Conservation (phyloP, 2,329 filamentous ascomycete genomes). For the Ascochyta clinopodiicola region DNA sequence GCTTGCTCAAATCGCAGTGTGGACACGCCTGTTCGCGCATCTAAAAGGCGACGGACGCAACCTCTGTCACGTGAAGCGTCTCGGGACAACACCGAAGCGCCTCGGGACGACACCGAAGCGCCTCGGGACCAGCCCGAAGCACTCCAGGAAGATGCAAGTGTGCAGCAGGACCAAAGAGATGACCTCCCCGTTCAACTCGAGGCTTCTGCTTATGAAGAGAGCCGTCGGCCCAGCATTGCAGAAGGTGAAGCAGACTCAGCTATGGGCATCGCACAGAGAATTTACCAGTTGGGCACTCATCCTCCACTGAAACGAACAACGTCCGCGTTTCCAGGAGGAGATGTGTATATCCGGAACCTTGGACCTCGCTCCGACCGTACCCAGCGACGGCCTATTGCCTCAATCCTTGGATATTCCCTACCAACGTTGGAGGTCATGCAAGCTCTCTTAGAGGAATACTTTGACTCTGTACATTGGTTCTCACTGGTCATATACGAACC, state of each 20-base stretch:
- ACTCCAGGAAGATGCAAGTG: neutral
- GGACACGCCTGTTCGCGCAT: neutral
- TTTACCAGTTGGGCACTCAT: constrained; percentile 37
- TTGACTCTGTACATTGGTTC: constrained; percentile 54
- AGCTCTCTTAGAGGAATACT: constrained; percentile 51
- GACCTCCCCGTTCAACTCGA: neutral
- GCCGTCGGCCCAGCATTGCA: neutral
- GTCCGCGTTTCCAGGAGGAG: constrained; percentile 47
- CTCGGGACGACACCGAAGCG: constrained; percentile 4
- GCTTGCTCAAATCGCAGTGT: constrained; percentile 6
- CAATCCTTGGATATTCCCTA: constrained; percentile 23
- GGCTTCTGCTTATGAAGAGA: neutral
- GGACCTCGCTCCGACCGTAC: constrained; percentile 12
- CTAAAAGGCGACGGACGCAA: constrained; percentile 15
- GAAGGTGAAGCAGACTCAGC: constrained; percentile 42
- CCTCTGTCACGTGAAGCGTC: constrained; percentile 9
- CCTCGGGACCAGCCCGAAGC: neutral
- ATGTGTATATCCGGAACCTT: constrained; percentile 1
- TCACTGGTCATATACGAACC: constrained; percentile 53
- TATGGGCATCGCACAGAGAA: constrained; percentile 44
- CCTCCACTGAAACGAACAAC: constrained; percentile 40
- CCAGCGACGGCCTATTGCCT: constrained; percentile 30
- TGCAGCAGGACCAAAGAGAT: neutral
- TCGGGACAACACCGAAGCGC: constrained; percentile 2
- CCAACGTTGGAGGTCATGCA: constrained; percentile 39